Conservation (phyloP, 345 rosid genomes). For the Eucalyptus coolabah region DNA sequence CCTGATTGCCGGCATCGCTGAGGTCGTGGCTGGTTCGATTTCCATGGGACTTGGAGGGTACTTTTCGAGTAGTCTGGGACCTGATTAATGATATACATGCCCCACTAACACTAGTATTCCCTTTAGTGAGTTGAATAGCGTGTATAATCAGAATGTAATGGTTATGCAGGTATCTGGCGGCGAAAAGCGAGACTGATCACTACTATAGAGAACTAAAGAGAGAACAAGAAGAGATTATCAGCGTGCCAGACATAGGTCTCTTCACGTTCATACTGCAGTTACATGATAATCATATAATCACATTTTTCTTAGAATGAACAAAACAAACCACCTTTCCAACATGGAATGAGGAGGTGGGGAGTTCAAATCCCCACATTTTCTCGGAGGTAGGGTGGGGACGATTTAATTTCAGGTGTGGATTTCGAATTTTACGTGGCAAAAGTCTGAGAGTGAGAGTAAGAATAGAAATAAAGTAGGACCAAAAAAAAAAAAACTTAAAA, state of each 20-base stretch:
- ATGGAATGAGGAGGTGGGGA: accelerated
- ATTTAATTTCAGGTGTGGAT: no score
- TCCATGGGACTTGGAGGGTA: slow-evolving; percentile 99
- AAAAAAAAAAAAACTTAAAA: background rate
- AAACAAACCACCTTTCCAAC: background rate
- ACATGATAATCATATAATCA: background rate
- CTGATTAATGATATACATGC: background rate
- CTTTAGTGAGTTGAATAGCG: background rate
- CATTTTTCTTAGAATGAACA: background rate
- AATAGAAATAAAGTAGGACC: accelerated
- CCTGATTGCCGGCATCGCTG: slow-evolving; percentile 94
- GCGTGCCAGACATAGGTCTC: slow-evolving; percentile 78
- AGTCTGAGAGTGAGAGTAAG: no score
- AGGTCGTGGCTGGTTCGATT: slow-evolving; percentile 92
- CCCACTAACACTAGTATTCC: background rate
- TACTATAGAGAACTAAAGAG: slow-evolving; percentile 65
- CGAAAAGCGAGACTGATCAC: slow-evolving; percentile 92
- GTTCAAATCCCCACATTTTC: no score
- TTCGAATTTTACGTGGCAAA: accelerated
- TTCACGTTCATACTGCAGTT: background rate
- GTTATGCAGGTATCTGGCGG: slow-evolving; percentile 67
- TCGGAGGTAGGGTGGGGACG: accelerated
- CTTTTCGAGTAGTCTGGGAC: background rate
- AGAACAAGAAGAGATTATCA: slow-evolving; percentile 76
- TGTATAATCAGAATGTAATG: background rate